Conservation (phyloP, 2,329 filamentous ascomycete species). For the Arthroderma sp. region DNA sequence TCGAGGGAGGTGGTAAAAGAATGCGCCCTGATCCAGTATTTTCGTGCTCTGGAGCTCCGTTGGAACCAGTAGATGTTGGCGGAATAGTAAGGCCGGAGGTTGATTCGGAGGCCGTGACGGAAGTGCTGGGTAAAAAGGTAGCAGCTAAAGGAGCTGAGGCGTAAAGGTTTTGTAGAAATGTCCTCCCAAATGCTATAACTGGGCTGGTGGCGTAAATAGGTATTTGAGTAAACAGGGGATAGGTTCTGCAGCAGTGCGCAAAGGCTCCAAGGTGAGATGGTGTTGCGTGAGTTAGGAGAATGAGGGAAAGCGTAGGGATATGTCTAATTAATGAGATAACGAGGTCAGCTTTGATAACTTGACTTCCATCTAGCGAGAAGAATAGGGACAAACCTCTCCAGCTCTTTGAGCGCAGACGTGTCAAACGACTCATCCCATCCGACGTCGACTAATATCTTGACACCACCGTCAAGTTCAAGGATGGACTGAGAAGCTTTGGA, state of each 20-base stretch:
- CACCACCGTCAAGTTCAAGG: conserved; percentile 86
- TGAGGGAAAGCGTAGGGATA: conserved; percentile 79
- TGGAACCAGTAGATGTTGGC: conserved; percentile 23
- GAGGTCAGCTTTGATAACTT: not conserved
- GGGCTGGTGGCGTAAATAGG: conserved; percentile 90
- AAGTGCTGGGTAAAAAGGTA: conserved; percentile 62
- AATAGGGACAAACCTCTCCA: conserved; percentile 60
- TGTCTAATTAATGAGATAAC: conserved; percentile 44
- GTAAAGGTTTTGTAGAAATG: conserved; percentile 83
- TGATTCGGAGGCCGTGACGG: conserved; percentile 39
- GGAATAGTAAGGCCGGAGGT: conserved; percentile 20
- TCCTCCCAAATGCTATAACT: conserved; percentile 84
- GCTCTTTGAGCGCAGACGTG: conserved; percentile 63
- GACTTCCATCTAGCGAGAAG: conserved; percentile 10
- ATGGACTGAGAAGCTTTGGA: conserved; percentile 88
- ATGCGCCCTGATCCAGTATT: conserved; percentile 31
- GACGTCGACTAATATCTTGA: conserved; percentile 88
- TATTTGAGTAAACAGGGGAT: conserved; percentile 81
- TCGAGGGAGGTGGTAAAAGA: conserved; percentile 57
- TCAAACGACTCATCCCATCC: conserved; percentile 95
- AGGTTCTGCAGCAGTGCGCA: conserved; percentile 93
- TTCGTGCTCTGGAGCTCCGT: conserved; percentile 15
- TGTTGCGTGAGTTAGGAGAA: conserved; percentile 90
- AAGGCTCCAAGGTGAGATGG: conserved; percentile 84
- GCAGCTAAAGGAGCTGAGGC: conserved; percentile 77